Evolutionary conservation across 441 rosid genomes (phyloP).

Genomic region (Jatropha multifida): DNA sequence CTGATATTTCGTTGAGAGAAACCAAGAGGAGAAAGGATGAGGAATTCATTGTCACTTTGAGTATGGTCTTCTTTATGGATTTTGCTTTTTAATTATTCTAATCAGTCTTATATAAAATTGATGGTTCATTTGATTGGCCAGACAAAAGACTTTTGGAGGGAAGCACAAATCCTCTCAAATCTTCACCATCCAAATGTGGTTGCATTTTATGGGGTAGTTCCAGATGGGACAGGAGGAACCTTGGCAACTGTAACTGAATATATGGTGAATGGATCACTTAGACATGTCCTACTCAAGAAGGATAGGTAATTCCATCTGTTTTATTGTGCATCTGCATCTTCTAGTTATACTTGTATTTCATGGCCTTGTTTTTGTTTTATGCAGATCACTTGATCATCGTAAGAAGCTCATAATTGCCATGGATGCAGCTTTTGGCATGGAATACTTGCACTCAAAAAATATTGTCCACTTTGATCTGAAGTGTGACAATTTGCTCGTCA

Average conservation of each 20-base stretch:
- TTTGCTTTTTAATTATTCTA: background rate
- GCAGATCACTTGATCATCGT: slow-evolving; percentile 79
- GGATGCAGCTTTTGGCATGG: slow-evolving; percentile 99
- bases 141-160: slow-evolving; percentile 96
- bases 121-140: slow-evolving; percentile 27
- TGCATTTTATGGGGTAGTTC: slow-evolving; percentile 92
- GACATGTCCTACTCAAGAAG: slow-evolving; percentile 83
- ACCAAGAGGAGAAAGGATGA: background rate
- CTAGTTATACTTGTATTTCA: slow-evolving; percentile 9
- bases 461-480: slow-evolving; percentile 94
- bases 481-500: slow-evolving; percentile 91
- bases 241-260: slow-evolving; percentile 89
- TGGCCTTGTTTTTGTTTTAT: slow-evolving; percentile 7
- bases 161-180: slow-evolving; percentile 85
- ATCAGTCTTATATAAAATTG: slow-evolving; percentile 6
- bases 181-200: slow-evolving; percentile 95
- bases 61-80: background rate
- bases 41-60: background rate
- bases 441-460: slow-evolving; percentile 84
- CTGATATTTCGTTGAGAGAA: background rate
- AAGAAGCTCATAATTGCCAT: slow-evolving; percentile 82
- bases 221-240: slow-evolving; percentile 90
- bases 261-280: slow-evolving; percentile 97
- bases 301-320: slow-evolving; percentile 53
- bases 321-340: background rate